These are phyloP conservation scores for Jamesozyma lodderae DNA, from an alignment of 805 yeast genomes.

Conservation along the genomic window DNA sequence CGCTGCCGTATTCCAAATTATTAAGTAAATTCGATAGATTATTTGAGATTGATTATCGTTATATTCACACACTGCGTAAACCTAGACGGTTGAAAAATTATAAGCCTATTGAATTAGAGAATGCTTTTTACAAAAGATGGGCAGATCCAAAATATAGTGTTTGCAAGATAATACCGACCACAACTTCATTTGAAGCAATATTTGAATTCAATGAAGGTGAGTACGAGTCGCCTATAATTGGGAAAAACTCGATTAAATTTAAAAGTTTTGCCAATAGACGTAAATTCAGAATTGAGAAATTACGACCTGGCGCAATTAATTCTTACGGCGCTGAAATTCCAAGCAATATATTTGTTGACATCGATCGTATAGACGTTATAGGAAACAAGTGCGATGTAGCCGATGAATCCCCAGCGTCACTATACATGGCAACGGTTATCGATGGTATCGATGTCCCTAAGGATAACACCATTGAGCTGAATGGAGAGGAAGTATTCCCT, in stretches of 20 bases:
- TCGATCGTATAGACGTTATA: not conserved
- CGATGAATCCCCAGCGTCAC: not conserved
- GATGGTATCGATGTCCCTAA: slow-evolving; percentile 9
- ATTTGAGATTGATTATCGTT: slow-evolving; percentile 38
- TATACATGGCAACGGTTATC: slow-evolving; percentile 6
- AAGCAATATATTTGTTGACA: not conserved
- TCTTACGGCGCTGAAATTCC: not conserved
- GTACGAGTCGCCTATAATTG: slow-evolving; percentile 4
- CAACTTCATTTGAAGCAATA: slow-evolving; percentile 23
- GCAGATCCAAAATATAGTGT: slow-evolving; percentile 8
- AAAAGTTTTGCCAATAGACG: slow-evolving; percentile 22
- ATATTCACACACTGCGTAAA: slow-evolving; percentile 32
- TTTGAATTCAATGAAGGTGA: slow-evolving; percentile 17
- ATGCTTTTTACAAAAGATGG: slow-evolving; percentile 29
- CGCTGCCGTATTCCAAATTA: slow-evolving; percentile 29
- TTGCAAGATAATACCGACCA: slow-evolving; percentile 17
- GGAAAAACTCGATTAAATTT: slow-evolving; percentile 9
- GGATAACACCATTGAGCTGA: not conserved
- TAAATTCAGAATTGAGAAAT: slow-evolving; percentile 4
- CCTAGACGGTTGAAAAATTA: slow-evolving; percentile 32
- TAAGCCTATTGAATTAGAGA: slow-evolving; percentile 26
- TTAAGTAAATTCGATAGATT: slow-evolving; percentile 33
- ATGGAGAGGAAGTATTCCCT: not conserved
- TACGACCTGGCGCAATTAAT: slow-evolving; percentile 1
- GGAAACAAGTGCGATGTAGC: not conserved